A percentile compares a stretch with the other conserved stretches of the same genome.
Conservation (phyloP, 2,329 filamentous ascomycete species). For the Ramularia endophylla region DNA sequence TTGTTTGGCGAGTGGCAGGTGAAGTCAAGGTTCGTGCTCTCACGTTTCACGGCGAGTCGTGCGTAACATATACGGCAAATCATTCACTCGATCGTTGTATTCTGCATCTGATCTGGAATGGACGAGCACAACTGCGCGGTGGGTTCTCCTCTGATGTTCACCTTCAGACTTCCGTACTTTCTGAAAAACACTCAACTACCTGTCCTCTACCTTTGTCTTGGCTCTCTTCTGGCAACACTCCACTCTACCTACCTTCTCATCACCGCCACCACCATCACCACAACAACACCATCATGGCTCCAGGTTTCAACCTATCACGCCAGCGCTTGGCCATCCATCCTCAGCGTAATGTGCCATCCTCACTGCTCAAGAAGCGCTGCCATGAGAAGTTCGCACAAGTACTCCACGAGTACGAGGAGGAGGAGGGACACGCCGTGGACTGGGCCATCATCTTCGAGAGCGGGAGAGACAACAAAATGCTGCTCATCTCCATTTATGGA, state of each 20-base stretch:
- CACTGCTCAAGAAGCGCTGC: neutral
- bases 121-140: no score
- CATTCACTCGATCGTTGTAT: neutral
- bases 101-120: no score
- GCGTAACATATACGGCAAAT: neutral
- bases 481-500: neutral
- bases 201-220: no score
- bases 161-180: no score
- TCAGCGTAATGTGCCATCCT: neutral
- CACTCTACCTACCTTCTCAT: neutral
- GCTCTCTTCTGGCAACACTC: no score
- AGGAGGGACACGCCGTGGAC: neutral
- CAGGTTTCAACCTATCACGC: no score
- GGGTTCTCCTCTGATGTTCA: no score
- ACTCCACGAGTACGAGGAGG: neutral
- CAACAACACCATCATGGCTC: slow-evolving; percentile 1
- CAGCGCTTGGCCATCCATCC: neutral
- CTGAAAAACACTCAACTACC: no score
- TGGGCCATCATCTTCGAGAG: slow-evolving; percentile 1
- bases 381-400: neutral
- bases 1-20: neutral
- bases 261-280: neutral
- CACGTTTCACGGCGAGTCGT: no score
- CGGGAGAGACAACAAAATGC: neutral
- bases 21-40: neutral